phyloP scores from a whole-genome alignment of 805 yeast species.

The Brettanomyces sp. region DNA sequence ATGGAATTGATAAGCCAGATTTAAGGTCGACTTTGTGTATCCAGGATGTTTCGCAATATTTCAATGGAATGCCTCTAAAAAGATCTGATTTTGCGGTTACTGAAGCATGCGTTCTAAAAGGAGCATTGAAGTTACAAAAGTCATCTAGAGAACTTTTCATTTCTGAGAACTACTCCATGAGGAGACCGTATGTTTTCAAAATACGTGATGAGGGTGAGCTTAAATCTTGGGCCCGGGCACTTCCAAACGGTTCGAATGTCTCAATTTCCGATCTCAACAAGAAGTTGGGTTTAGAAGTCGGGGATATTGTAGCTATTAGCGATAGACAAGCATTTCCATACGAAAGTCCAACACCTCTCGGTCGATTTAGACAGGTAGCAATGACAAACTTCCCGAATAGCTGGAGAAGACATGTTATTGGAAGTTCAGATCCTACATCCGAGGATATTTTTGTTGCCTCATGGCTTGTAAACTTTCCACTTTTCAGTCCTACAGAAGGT shows the following conservation, averaged over 20 bases:
- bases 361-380: constrained; percentile 71
- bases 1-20: constrained; percentile 95
- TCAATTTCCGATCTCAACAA: constrained; percentile 16
- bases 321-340: constrained; percentile 63
- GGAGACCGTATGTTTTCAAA: constrained; percentile 51
- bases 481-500: constrained; percentile 68
- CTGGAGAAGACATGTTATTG: constrained; percentile 34
- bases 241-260: constrained; percentile 7
- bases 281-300: constrained; percentile 38
- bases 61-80: constrained; percentile 23
- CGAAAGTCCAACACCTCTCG: constrained; percentile 94
- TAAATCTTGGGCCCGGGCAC: constrained; percentile 32
- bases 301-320: constrained; percentile 73
- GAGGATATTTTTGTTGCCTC: constrained; percentile 45
- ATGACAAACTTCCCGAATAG: constrained; percentile 42
- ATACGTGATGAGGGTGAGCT: constrained; percentile 35
- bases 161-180: constrained; percentile 35
- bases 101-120: constrained; percentile 61
- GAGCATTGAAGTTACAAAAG: constrained; percentile 30
- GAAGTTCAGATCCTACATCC: constrained; percentile 9
- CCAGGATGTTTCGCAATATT: constrained; percentile 33
- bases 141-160: constrained; percentile 27
- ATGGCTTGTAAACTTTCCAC: constrained; percentile 92
- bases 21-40: constrained; percentile 54
- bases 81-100: constrained; percentile 50